phyloP scores from a whole-genome alignment of 2,329 filamentous ascomycete genomes.

The Cladosporium colombiae region DNA sequence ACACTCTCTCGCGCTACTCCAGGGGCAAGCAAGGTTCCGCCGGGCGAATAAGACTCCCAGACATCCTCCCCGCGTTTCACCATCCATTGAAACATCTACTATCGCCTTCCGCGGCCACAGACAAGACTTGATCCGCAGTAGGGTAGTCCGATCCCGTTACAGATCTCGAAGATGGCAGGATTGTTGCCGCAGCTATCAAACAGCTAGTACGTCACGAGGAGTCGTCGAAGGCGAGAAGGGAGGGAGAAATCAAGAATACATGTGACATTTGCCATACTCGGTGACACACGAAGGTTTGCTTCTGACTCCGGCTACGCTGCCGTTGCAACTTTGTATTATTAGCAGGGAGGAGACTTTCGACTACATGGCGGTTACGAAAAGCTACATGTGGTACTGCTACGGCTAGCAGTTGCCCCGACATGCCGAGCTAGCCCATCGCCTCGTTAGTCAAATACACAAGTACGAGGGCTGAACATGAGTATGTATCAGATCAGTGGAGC shows the following conservation, averaged over 20 bases:
- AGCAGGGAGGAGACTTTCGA: neutral
- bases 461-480: neutral
- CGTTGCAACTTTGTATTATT: neutral
- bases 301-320: neutral
- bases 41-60: neutral
- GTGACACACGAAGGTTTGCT: neutral
- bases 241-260: neutral
- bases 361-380: neutral
- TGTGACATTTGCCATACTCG: neutral
- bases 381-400: neutral
- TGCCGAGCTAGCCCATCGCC: neutral
- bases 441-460: neutral
- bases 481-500: neutral
- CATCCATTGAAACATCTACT: constrained; percentile 8
- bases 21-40: neutral
- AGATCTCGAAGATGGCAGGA: neutral
- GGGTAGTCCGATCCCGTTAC: constrained; percentile 8
- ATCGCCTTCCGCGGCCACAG: neutral
- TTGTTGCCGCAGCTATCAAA: neutral
- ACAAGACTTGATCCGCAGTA: constrained; percentile 19
- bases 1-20: neutral
- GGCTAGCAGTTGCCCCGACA: neutral
- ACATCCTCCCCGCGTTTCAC: constrained; percentile 17
- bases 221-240: neutral
- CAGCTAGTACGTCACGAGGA: neutral